Percentiles rank a stretch among this genome's conserved stretches.
Conservation (phyloP, 1,139 yeast genomes). For the Yamadazyma spencermartinsiae region DNA sequence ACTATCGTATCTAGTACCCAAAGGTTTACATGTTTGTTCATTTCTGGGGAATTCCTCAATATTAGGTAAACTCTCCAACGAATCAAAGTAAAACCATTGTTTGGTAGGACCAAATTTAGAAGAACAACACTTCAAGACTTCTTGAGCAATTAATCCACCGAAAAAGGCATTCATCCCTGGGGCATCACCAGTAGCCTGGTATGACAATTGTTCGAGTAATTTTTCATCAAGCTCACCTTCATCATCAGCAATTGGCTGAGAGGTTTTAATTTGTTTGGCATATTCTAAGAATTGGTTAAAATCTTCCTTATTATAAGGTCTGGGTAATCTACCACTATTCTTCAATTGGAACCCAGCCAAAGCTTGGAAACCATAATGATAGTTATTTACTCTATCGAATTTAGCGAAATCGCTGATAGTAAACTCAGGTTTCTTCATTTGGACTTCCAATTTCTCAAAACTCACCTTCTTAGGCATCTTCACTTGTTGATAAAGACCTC, state of each 20-base stretch:
- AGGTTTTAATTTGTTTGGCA: conserved; percentile 59
- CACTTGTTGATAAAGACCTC: conserved; percentile 92
- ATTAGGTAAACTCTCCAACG: conserved; percentile 84
- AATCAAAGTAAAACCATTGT: conserved; percentile 92
- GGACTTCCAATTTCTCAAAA: conserved; percentile 66
- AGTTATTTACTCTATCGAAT: conserved; percentile 86
- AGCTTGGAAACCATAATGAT: conserved; percentile 91
- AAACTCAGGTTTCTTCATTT: conserved; percentile 75
- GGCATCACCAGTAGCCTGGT: conserved; percentile 87
- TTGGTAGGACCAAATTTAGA: conserved; percentile 90
- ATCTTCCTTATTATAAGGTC: conserved; percentile 74
- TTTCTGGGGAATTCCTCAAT: conserved; percentile 57
- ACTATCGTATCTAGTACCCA: conserved; percentile 81
- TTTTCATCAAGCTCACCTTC: conserved; percentile 61
- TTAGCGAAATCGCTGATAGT: conserved; percentile 87
- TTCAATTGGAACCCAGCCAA: conserved; percentile 68
- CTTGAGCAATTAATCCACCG: conserved; percentile 97
- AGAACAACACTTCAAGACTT: conserved; percentile 90
- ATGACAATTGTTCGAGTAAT: conserved; percentile 69
- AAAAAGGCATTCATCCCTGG: conserved; percentile 88
- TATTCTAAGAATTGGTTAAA: conserved; percentile 65
- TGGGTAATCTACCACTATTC: conserved; percentile 69
- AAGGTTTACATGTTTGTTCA: conserved; percentile 72
- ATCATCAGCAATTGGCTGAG: conserved; percentile 62
- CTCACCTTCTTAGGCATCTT: conserved; percentile 69